Conservation (phyloP, 805 yeast genomes). For the Candida endomychidarum region DNA sequence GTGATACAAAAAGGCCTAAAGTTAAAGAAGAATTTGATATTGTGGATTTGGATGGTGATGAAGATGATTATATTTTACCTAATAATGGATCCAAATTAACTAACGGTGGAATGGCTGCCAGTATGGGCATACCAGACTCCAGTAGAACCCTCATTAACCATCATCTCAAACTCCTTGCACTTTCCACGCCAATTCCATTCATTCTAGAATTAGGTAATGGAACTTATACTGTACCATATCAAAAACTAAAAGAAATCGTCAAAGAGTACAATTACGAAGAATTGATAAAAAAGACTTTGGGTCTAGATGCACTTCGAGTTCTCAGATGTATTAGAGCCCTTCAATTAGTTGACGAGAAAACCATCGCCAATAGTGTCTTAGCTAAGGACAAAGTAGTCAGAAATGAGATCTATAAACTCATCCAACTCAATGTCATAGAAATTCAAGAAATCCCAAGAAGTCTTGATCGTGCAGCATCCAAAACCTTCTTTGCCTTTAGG, state of each 20-base stretch:
- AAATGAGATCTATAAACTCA: slow-evolving; percentile 63
- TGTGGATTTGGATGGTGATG: slow-evolving; percentile 10
- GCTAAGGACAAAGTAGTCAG: slow-evolving; percentile 78
- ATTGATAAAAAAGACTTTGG: slow-evolving; percentile 58
- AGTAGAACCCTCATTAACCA: no score
- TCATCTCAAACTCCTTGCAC: slow-evolving; percentile 69
- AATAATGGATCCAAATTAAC: no score
- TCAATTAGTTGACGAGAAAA: slow-evolving; percentile 80
- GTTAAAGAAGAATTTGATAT: slow-evolving; percentile 26
- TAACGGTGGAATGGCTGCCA: no score
- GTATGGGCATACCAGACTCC: no score
- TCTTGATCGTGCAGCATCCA: slow-evolving; percentile 85
- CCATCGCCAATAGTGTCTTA: slow-evolving; percentile 70
- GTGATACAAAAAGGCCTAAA: slow-evolving; percentile 13
- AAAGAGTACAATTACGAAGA: slow-evolving; percentile 56
- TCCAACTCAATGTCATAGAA: slow-evolving; percentile 72
- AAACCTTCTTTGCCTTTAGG: slow-evolving; percentile 82
- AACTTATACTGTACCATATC: slow-evolving; percentile 62
- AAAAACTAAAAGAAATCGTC: slow-evolving; percentile 45
- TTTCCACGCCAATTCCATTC: slow-evolving; percentile 54
- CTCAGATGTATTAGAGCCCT: slow-evolving; percentile 72
- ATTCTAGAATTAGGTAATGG: slow-evolving; percentile 56
- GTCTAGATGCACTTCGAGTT: slow-evolving; percentile 66
- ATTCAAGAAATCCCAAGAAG: slow-evolving; percentile 93
- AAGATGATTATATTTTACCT: no score